Percentiles rank a stretch among this genome's conserved stretches.
phyloP scores from a whole-genome alignment of 805 yeast species.

The Hanseniaspora lachancei region DNA sequence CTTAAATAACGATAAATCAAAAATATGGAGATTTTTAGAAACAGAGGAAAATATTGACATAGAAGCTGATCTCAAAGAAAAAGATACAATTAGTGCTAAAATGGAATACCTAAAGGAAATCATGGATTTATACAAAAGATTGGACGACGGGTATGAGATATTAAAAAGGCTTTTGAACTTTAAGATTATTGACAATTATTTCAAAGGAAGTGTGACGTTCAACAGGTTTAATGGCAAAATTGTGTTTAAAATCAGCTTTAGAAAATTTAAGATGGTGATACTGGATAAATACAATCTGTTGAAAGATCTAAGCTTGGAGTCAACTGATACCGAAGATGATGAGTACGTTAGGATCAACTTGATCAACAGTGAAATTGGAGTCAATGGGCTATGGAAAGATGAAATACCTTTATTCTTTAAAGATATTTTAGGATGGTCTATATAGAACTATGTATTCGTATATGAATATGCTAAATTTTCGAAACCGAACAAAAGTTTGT shows the following conservation, averaged over 20 bases:
- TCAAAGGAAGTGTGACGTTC: slow-evolving; percentile 15
- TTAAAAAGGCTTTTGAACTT: not conserved
- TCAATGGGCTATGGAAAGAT: not conserved
- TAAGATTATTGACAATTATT: slow-evolving; percentile 17
- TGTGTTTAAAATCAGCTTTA: not conserved
- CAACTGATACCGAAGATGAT: no score
- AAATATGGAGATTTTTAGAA: not conserved
- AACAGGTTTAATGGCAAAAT: slow-evolving; percentile 12
- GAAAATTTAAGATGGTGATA: not conserved
- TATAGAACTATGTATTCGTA: not conserved
- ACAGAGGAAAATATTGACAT: not conserved
- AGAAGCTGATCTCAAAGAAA: not conserved
- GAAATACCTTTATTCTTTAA: not conserved
- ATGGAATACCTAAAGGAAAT: not conserved
- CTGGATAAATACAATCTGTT: not conserved
- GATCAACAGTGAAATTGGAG: not conserved
- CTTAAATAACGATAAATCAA: not conserved
- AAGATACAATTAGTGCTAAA: not conserved
- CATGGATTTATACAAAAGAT: not conserved
- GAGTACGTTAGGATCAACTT: not conserved
- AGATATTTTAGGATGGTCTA: not conserved
- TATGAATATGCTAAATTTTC: no score
- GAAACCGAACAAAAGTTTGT: no score
- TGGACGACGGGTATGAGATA: not conserved
- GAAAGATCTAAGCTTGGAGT: not conserved